Conservation (phyloP, 306 rosid species). For the Rosa rugosa region DNA sequence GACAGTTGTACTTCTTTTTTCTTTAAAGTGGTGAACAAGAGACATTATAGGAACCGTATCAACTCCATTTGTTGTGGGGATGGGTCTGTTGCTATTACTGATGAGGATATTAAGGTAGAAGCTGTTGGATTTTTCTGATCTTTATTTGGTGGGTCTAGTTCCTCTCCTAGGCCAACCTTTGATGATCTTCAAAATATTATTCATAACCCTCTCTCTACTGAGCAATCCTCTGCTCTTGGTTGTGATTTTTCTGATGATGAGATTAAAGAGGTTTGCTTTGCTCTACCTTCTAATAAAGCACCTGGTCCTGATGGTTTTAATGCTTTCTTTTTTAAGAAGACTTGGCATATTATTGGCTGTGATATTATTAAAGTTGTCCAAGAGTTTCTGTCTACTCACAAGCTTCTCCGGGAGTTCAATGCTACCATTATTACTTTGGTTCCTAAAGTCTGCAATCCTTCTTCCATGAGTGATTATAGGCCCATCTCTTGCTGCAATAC, state of each 20-base stretch:
- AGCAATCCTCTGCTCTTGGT: too few species aligned
- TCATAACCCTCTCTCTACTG: not conserved
- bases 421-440: not conserved
- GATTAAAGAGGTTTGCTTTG: not conserved
- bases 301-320: not conserved
- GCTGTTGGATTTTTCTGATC: not conserved
- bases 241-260: not conserved
- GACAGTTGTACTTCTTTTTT: not conserved
- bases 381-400: not conserved
- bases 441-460: not conserved
- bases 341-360: not conserved
- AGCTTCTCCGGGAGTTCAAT: not conserved
- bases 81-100: not conserved
- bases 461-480: not conserved
- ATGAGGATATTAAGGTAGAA: not conserved
- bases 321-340: not conserved
- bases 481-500: not conserved
- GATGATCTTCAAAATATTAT: not conserved
- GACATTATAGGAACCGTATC: not conserved
- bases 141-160: not conserved
- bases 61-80: not conserved
- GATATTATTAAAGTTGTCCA: not conserved
- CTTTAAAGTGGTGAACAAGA: not conserved
- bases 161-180: not conserved
- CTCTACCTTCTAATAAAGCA: not conserved